Evolutionary conservation across 768 basidiomycete species (phyloP).

Genomic region (Saitozyma podzolica): DNA sequence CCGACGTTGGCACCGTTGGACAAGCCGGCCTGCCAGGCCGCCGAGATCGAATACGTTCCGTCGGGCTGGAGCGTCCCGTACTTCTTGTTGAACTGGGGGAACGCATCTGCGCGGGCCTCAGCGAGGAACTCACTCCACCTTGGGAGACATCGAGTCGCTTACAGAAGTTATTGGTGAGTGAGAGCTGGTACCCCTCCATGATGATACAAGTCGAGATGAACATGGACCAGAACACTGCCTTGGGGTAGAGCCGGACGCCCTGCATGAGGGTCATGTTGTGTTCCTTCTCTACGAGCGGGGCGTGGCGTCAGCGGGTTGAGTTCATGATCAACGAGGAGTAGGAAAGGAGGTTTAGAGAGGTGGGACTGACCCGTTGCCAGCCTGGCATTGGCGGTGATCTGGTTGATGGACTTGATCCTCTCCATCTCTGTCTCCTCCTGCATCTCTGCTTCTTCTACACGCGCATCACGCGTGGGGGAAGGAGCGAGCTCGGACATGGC

Average conservation of each 20-base stretch:
- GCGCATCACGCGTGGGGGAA: too few species aligned
- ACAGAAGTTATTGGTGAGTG: neutral
- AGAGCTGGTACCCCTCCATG: slow-evolving; percentile 49
- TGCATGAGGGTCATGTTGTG: slow-evolving; percentile 48
- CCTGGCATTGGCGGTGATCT: too few species aligned
- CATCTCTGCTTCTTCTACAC: neutral
- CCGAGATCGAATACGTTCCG: slow-evolving; percentile 18
- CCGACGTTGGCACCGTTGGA: slow-evolving; percentile 44
- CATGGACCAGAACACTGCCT: slow-evolving; percentile 51
- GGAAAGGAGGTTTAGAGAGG: too few species aligned
- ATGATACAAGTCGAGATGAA: slow-evolving; percentile 34
- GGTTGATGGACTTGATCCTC: slow-evolving; percentile 3
- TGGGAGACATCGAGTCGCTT: neutral
- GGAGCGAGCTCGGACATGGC: neutral
- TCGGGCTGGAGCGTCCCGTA: slow-evolving; percentile 10
- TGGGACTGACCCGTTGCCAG: too few species aligned
- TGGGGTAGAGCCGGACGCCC: slow-evolving; percentile 51
- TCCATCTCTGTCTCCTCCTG: slow-evolving; percentile 8
- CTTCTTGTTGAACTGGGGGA: slow-evolving; percentile 29
- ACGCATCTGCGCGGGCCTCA: slow-evolving; percentile 34
- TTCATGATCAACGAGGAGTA: too few species aligned
- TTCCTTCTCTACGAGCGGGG: slow-evolving; percentile 34
- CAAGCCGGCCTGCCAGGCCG: slow-evolving; percentile 51
- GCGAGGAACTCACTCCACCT: slow-evolving; percentile 24
- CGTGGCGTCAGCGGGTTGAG: too few species aligned